Evolutionary conservation across 768 basidiomycete species (phyloP).

Genomic region (Trichaptum fuscoviolaceum): DNA sequence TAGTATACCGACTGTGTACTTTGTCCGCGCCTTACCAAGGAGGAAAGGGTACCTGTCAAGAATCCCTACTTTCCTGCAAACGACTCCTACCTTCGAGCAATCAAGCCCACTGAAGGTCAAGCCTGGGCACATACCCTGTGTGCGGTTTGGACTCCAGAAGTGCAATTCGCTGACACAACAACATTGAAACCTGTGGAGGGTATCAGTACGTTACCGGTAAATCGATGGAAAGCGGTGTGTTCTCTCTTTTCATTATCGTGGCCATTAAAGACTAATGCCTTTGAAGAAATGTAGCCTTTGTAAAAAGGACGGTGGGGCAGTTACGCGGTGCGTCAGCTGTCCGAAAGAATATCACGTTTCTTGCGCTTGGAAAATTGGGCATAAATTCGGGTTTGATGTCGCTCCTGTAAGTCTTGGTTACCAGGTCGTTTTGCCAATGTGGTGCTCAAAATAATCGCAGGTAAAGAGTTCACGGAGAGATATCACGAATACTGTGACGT

Average conservation of each 20-base stretch:
- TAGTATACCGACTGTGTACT: conserved; percentile 83
- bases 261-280: conserved; percentile 6
- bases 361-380: conserved; percentile 83
- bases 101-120: conserved; percentile 90
- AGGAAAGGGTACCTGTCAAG: conserved; percentile 36
- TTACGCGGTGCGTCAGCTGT: conserved; percentile 82
- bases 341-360: conserved; percentile 75
- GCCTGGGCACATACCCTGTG: conserved; percentile 92
- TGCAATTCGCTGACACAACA: conserved; percentile 72
- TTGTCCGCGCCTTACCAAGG: conserved; percentile 54
- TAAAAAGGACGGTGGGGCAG: conserved; percentile 65
- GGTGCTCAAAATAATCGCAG: conserved; percentile 30
- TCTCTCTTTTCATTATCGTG: neutral
- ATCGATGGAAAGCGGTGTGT: conserved; percentile 73
- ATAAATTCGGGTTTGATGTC: conserved; percentile 91
- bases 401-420: conserved; percentile 54
- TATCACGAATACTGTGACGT: conserved; percentile 56
- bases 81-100: conserved; percentile 66
- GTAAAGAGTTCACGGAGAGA: conserved; percentile 76
- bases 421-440: neutral
- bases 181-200: conserved; percentile 82
- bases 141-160: conserved; percentile 80
- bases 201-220: conserved; percentile 62
- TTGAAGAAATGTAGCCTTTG: conserved; percentile 73
- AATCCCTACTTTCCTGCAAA: conserved; percentile 41